A percentile compares a stretch with the other conserved stretches of the same genome.
Evolutionary conservation across 1,284 basidiomycete species (phyloP).

Genomic region (Trametes pubescens): DNA sequence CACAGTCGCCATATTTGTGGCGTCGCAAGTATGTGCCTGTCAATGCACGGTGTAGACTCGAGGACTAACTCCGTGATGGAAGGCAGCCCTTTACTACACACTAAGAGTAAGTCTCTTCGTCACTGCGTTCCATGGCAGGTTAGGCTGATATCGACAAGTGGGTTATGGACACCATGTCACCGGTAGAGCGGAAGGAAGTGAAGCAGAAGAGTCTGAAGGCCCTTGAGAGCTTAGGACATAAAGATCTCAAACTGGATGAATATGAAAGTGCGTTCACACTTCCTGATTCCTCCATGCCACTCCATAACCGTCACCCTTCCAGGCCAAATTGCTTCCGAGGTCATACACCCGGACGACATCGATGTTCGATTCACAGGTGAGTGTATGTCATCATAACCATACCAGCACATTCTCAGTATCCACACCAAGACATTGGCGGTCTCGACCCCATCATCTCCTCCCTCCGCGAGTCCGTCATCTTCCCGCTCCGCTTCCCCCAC

Average conservation of each 20-base stretch:
- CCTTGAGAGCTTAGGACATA: conserved; percentile 77
- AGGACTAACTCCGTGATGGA: conserved; percentile 21
- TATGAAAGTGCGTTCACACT: conserved; percentile 71
- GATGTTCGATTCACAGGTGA: conserved; percentile 75
- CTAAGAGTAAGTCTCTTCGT: conserved; percentile 47
- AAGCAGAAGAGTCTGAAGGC: conserved; percentile 77
- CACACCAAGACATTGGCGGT: conserved; percentile 87
- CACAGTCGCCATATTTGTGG: conserved; percentile 66
- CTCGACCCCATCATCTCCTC: conserved; percentile 92
- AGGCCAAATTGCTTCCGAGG: conserved; percentile 85
- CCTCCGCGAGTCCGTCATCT: conserved; percentile 95
- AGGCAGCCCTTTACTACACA: conserved; percentile 62
- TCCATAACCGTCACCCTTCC: conserved; percentile 17
- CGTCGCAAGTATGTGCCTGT: conserved; percentile 61
- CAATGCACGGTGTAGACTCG: too few species aligned
- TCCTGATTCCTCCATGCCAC: background rate
- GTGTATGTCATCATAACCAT: conserved; percentile 24
- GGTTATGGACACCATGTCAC: conserved; percentile 54
- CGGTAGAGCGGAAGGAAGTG: conserved; percentile 65
- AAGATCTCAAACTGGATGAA: conserved; percentile 75
- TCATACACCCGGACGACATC: conserved; percentile 90
- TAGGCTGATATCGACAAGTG: conserved; percentile 44
- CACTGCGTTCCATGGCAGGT: background rate
- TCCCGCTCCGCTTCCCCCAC: conserved; percentile 92
- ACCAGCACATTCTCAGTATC: background rate